Evolutionary conservation across 257 asterid genomes (phyloP).

Genomic region (Prunella vulgaris): DNA sequence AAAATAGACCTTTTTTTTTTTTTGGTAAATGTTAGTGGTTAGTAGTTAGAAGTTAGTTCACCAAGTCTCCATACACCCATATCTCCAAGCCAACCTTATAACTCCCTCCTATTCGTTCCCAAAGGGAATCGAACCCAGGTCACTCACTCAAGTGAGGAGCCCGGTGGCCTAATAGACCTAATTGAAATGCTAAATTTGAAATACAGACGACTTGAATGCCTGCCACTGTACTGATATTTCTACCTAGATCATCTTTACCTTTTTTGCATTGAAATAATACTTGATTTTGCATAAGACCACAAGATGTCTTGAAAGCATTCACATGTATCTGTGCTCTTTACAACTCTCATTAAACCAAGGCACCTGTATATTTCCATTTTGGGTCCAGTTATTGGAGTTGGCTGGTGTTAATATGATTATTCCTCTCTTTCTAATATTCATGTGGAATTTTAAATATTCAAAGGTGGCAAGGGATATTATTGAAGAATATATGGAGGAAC

Average conservation of each 20-base stretch:
- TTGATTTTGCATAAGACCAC: neutral
- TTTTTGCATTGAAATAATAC: neutral
- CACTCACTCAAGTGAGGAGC: no score
- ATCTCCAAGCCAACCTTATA: no score
- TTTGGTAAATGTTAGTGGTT: no score
- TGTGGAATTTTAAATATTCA: constrained; percentile 9
- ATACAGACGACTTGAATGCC: neutral
- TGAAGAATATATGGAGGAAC: constrained; percentile 80
- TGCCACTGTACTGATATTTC: neutral
- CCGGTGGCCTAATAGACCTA: no score
- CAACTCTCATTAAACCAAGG: neutral
- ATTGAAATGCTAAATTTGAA: neutral
- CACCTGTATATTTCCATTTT: neutral
- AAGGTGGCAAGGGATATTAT: constrained; percentile 82
- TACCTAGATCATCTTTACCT: neutral
- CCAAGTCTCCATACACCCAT: no score
- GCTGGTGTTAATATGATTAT: neutral
- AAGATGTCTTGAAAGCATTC: neutral
- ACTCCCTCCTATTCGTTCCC: no score
- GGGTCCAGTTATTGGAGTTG: neutral
- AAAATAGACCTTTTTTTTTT: neutral
- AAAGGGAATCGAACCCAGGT: no score
- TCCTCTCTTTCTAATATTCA: neutral
- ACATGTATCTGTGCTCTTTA: neutral
- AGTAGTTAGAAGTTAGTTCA: no score